A percentile compares a stretch with the other conserved stretches of the same genome.
Conservation (phyloP, 1,284 basidiomycete species). For the Sporisorium reilianum region DNA sequence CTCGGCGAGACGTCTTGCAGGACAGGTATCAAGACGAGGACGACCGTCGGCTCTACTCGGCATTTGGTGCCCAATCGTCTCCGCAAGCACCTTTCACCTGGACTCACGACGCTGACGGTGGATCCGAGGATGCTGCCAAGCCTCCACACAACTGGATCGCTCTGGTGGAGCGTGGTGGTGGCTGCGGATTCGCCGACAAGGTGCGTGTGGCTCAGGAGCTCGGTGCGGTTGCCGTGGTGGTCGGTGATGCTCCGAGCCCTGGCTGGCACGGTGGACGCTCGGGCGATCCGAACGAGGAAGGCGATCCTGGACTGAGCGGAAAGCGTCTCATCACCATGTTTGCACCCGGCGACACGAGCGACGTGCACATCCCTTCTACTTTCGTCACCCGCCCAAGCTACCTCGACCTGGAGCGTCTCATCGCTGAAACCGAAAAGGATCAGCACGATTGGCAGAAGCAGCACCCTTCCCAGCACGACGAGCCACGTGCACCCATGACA, state of each 20-base stretch:
- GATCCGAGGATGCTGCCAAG: neutral
- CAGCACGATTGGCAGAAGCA: conserved; percentile 42
- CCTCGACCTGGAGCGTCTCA: conserved; percentile 60
- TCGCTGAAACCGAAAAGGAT: conserved; percentile 57
- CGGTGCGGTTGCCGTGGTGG: conserved; percentile 66
- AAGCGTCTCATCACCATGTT: conserved; percentile 67
- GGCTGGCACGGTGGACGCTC: conserved; percentile 43
- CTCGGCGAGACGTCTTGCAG: conserved; percentile 19
- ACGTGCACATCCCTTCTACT: conserved; percentile 65
- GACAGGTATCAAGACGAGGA: conserved; percentile 40
- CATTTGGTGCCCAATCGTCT: conserved; percentile 16
- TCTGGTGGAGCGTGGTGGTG: conserved; percentile 62
- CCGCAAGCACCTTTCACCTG: conserved; percentile 25
- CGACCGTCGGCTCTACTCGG: conserved; percentile 40
- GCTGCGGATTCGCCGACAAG: conserved; percentile 65
- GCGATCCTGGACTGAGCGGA: conserved; percentile 52
- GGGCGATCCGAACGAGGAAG: conserved; percentile 53
- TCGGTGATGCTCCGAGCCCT: conserved; percentile 60
- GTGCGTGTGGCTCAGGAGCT: conserved; percentile 64
- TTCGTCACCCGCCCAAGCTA: conserved; percentile 67
- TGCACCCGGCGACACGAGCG: conserved; percentile 62
- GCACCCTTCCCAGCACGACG: conserved; percentile 21
- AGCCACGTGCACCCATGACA: conserved; percentile 11
- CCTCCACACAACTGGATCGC: conserved; percentile 67
- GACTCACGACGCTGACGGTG: conserved; percentile 18